These are phyloP conservation scores for Fomitiporia mediterranea DNA, from an alignment of 1,284 basidiomycete species.

Conservation along the genomic window DNA sequence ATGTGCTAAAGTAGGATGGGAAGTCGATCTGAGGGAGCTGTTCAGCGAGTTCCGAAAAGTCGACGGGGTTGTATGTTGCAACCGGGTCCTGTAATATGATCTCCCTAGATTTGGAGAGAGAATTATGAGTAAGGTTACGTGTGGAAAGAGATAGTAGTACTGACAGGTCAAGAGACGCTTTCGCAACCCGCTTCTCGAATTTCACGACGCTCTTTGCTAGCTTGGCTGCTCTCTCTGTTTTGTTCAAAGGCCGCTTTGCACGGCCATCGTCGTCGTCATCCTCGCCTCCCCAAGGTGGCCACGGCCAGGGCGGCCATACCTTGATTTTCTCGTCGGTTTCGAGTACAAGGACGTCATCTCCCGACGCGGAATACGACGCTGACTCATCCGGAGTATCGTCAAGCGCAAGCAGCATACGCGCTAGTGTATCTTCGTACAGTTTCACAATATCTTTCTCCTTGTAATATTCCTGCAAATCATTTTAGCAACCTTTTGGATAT, in stretches of 20 bases:
- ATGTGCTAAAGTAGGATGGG: constrained; percentile 78
- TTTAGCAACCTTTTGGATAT: constrained; percentile 5
- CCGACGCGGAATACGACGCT: constrained; percentile 20
- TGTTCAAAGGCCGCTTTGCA: constrained; percentile 37
- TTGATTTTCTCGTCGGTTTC: constrained; percentile 35
- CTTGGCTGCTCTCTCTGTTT: constrained; percentile 46
- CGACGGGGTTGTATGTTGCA: constrained; percentile 84
- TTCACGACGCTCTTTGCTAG: constrained; percentile 73
- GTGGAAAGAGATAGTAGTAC: constrained; percentile 26
- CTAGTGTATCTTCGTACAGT: constrained; percentile 69
- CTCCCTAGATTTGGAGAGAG: no score
- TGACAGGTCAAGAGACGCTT: constrained; percentile 76
- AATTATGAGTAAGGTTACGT: constrained; percentile 30
- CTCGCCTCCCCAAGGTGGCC: constrained; percentile 75
- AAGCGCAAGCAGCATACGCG: constrained; percentile 63
- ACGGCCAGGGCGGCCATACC: constrained; percentile 81
- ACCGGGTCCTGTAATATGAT: constrained; percentile 73
- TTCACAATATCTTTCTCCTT: constrained; percentile 69
- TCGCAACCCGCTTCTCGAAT: constrained; percentile 80
- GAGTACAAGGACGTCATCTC: constrained; percentile 19
- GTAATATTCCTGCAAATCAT: constrained; percentile 74
- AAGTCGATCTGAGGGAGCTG: constrained; percentile 79
- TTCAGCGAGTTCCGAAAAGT: constrained; percentile 64
- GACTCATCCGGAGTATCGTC: constrained; percentile 41
- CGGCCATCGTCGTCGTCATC: constrained; percentile 48